A percentile compares a stretch with the other conserved stretches of the same genome.
Conservation (phyloP, 768 basidiomycete species). For the Fistulinella prunicolor region DNA sequence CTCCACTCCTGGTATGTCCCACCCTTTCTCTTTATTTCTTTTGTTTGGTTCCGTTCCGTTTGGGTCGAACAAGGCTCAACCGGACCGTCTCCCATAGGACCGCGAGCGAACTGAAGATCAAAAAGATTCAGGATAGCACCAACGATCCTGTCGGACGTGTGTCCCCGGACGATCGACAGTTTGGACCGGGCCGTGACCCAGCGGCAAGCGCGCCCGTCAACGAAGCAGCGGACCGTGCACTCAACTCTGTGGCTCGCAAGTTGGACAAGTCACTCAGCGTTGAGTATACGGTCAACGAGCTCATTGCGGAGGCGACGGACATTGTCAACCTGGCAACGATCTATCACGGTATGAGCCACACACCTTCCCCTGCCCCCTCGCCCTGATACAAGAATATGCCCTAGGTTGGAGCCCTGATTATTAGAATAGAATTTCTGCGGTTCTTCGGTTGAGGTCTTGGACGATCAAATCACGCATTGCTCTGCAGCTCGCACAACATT, state of each 20-base stretch:
- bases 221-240: slow-evolving; percentile 87
- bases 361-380: no score
- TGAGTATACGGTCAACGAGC: slow-evolving; percentile 89
- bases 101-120: slow-evolving; percentile 71
- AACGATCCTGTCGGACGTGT: slow-evolving; percentile 22
- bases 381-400: not conserved
- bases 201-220: slow-evolving; percentile 62
- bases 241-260: slow-evolving; percentile 77
- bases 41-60: not conserved
- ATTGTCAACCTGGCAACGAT: slow-evolving; percentile 72
- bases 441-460: not conserved
- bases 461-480: no score
- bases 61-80: not conserved
- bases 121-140: slow-evolving; percentile 53
- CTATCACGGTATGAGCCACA: slow-evolving; percentile 71
- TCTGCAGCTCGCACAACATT: no score
- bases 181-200: slow-evolving; percentile 59
- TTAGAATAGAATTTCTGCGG: slow-evolving; percentile 16
- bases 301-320: slow-evolving; percentile 87
- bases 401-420: slow-evolving; percentile 45
- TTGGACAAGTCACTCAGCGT: slow-evolving; percentile 83
- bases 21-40: no score
- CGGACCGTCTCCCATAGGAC: slow-evolving; percentile 47
- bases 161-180: slow-evolving; percentile 27
- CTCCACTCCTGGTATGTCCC: slow-evolving; percentile 86